These are phyloP conservation scores for Neofusicoccum cordaticola DNA, from an alignment of 2,329 filamentous ascomycete genomes.

Conservation along the genomic window DNA sequence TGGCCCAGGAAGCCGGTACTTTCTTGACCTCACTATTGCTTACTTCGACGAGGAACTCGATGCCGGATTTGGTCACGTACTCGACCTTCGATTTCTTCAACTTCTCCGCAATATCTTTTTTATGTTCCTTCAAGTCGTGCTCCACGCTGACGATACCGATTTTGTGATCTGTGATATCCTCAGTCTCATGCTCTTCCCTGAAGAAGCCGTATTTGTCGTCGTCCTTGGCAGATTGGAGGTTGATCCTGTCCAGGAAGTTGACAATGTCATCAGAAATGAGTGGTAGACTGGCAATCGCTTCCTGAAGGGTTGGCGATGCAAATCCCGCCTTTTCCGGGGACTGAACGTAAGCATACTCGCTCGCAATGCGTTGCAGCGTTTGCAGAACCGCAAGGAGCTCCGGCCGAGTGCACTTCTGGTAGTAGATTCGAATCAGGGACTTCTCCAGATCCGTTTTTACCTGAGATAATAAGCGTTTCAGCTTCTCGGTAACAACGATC, in stretches of 20 bases:
- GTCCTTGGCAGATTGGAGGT: conserved; percentile 73
- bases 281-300: conserved; percentile 73
- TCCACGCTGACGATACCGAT: conserved; percentile 92
- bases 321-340: conserved; percentile 68
- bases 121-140: conserved; percentile 79
- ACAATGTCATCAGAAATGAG: conserved; percentile 71
- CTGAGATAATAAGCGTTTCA: conserved; percentile 68
- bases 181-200: conserved; percentile 79
- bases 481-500: conserved; percentile 66
- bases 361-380: conserved; percentile 76
- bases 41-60: conserved; percentile 93
- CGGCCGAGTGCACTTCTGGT: conserved; percentile 87
- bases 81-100: conserved; percentile 69
- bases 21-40: conserved; percentile 77
- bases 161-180: conserved; percentile 85
- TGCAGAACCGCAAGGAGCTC: conserved; percentile 85
- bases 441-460: conserved; percentile 85
- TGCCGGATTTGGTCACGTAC: conserved; percentile 82
- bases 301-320: conserved; percentile 63
- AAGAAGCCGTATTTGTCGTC: conserved; percentile 97
- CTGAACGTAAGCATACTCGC: conserved; percentile 69
- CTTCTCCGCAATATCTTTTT: conserved; percentile 65
- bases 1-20: conserved; percentile 90
- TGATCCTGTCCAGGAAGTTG: conserved; percentile 78
- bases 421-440: conserved; percentile 92